Base-by-base conservation (phyloP, 2,329 filamentous ascomycete genomes). In the Fusarium clavum region DNA sequence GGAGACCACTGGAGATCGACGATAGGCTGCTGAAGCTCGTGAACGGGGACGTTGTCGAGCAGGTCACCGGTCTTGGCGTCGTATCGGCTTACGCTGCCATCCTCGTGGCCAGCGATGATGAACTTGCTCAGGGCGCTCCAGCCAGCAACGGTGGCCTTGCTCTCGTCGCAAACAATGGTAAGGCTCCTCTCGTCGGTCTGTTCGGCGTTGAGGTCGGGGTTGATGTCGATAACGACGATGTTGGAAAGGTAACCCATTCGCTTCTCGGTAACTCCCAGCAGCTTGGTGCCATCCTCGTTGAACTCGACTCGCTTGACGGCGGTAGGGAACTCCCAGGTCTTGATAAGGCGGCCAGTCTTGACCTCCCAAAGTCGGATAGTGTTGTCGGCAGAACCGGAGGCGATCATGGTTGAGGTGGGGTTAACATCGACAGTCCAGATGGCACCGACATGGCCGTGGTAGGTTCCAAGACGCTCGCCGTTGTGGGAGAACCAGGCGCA, bases 381-480 rank as follows among this genome's bases (percentile, higher is more conserved):
- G 87, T 98, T 98, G 86, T 99, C 96, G 82, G 96, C 96, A 76
- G 94, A 96, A 77, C 96, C 96, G 67, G 93, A 97, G 79, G 95
- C 96, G 79, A 98, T 91, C 79, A 99, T 89, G 77, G 92, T 93
- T 71, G 92, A 93, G 77, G 94, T 94, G 72, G 95, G 94, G 84
- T 97, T 93, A 79, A 97, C 92, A 80, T 99, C 96, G 82, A 99
- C 92, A 69, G 96, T 98, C 96, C 96, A 99, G 85, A 99, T 92
- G 77, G 96, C 95, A 84, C 96, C 96, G 82, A 97, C 92, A 84
- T 99, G 96, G 81, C 96, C 96, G 80, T 93, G 91, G 86, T 98
- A 99, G 76, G 95, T 96, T 78, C 96, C 96, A 77, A 98, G 88
- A 78, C 96, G 92, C 87, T 99, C 96, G 84, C 96, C 96, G 83